Base-by-base conservation (phyloP, 116 monocot genomes). In the Trichopus zeylanicus region DNA sequence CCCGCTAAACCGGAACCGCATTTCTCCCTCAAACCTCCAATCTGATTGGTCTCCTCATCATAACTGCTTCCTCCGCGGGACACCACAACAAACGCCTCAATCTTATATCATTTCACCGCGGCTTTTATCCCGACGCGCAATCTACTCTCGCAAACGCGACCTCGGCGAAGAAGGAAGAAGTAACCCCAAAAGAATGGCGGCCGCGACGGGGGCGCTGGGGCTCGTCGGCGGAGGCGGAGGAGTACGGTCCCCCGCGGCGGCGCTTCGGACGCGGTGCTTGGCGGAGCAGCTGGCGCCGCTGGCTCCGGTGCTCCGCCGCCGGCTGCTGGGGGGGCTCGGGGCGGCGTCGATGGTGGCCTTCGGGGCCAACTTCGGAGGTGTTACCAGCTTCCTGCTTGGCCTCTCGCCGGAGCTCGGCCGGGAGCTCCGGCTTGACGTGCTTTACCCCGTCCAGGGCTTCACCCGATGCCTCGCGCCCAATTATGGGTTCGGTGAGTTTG, bases 401-500 rank as follows among this genome's bases (percentile, higher is more conserved):
- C 32, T 94, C 27, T 61, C 68, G 3, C 74, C 86, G 30, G 78
- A 83, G 23, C 33, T 78, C 13, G 80, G 78, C 16, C 80, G 89
- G 12, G 32, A 48, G n/a, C 73, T 89, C 18, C 73, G 66, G 29
- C 77, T 93, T 65, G 93, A 94, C 51, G 73, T 75, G 32, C 56
- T 86, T 61, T 89, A 89, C 57, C 89, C 89, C 10, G 69, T 89
- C 32, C 64, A 55, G 11, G 89, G 86, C 1, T 89, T 83, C 81
- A 80, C 67, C 19, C 89, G 86, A 31, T 94, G 75, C 69, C 51
- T 86, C 51, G 81, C 82, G 29, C 56, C 71, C 42, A 51, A 49
- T 25, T 29, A 83, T 11, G 94, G 86, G 23, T 94, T 94, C 39
- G 94, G 94, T 89, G 25, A 68, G n/a, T n/a, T n/a, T n/a, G n/a